phyloP scores from a whole-genome alignment of 2,329 filamentous ascomycete genomes.

The Blastomyces gilchristii region DNA sequence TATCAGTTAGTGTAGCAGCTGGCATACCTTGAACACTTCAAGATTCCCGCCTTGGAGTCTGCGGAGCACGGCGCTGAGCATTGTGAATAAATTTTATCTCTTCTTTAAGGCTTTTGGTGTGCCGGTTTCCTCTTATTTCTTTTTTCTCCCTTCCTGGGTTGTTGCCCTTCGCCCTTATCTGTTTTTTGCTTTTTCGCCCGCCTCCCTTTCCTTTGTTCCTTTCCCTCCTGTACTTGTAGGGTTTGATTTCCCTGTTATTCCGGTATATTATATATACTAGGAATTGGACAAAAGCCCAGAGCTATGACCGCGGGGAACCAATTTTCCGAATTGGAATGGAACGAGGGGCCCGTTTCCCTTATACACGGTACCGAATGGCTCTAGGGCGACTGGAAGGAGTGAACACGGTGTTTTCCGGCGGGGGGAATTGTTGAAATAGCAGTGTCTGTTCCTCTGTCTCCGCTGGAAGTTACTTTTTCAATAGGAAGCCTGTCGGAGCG shows the following conservation, averaged over 20 bases:
- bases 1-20: not conserved
- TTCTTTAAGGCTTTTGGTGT: not conserved
- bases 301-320: not conserved
- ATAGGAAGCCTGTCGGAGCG: too few relatives aligned
- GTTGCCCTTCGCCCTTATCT: not conserved
- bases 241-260: not conserved
- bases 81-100: conserved; percentile 10
- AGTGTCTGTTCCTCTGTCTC: too few relatives aligned
- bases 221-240: not conserved
- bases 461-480: too few relatives aligned
- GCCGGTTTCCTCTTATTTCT: not conserved
- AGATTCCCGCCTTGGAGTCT: conserved; percentile 75
- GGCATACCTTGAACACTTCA: conserved; percentile 79
- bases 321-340: not conserved
- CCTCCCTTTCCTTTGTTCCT: not conserved
- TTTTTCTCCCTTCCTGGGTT: too few relatives aligned
- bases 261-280: too few relatives aligned
- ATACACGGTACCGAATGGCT: not conserved
- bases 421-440: too few relatives aligned
- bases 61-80: conserved; percentile 33
- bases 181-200: not conserved
- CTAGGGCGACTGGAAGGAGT: too few relatives aligned
- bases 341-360: not conserved
- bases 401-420: too few relatives aligned
- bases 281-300: not conserved